phyloP scores from a whole-genome alignment of 2,329 filamentous ascomycete genomes.

The Hymenoscyphus fraxineus region DNA sequence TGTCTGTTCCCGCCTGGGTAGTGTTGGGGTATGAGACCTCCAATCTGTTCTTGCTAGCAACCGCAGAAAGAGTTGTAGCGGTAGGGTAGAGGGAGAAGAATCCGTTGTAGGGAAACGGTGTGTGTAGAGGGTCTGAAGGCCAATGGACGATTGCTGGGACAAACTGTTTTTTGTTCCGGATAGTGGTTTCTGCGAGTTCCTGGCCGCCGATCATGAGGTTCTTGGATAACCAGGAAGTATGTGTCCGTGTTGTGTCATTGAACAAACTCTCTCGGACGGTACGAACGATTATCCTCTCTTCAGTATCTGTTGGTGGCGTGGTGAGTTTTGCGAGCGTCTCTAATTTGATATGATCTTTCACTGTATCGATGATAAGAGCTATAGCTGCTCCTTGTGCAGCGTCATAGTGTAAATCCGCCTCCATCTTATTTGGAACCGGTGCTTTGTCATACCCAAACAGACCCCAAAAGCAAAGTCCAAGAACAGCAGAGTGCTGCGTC shows the following conservation, averaged over 20 bases:
- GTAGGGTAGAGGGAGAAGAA: constrained; percentile 42
- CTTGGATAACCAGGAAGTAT: constrained; percentile 42
- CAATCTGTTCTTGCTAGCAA: constrained; percentile 36
- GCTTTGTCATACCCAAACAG: constrained; percentile 40
- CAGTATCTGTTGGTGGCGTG: constrained; percentile 32
- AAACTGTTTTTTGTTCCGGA: constrained; percentile 40
- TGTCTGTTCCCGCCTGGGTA: constrained; percentile 38
- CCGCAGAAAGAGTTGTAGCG: constrained; percentile 41
- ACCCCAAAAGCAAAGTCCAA: constrained; percentile 43
- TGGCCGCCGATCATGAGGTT: constrained; percentile 43
- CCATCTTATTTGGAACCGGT: constrained; percentile 37
- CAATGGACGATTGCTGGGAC: constrained; percentile 46
- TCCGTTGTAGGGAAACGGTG: constrained; percentile 39
- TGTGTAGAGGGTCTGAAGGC: constrained; percentile 40
- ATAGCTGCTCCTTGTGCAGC: constrained; percentile 40
- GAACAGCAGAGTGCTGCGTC: constrained; percentile 43
- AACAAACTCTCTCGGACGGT: constrained; percentile 37
- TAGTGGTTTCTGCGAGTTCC: constrained; percentile 37
- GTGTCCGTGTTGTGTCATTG: constrained; percentile 32
- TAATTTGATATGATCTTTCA: constrained; percentile 18
- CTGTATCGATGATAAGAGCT: constrained; percentile 38
- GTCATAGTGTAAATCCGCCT: constrained; percentile 42
- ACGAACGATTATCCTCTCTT: constrained; percentile 37
- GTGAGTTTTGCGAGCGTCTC: constrained; percentile 36
- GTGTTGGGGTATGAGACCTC: constrained; percentile 40